phyloP scores from a whole-genome alignment of 1,139 yeast genomes.

The Saccharomyces hybrid region DNA sequence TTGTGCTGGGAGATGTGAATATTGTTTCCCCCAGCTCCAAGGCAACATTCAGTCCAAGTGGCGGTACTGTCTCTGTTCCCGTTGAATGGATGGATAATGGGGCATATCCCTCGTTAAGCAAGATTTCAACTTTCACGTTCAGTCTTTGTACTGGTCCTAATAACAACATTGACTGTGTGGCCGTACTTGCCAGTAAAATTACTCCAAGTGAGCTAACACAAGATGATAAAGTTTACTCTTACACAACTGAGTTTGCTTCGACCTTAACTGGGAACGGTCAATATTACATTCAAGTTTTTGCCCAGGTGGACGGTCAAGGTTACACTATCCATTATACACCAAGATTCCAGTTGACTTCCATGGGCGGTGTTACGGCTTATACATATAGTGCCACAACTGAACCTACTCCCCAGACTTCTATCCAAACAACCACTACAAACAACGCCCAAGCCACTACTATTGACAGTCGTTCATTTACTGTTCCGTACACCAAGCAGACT shows the following conservation, averaged over 20 bases:
- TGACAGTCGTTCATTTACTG: constrained; percentile 36
- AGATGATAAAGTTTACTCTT: constrained; percentile 24
- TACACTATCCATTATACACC: constrained; percentile 64
- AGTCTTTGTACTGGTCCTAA: constrained; percentile 65
- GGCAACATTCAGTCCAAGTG: constrained; percentile 42
- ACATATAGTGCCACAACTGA: constrained; percentile 3
- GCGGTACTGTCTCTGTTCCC: constrained; percentile 42
- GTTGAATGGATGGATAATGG: constrained; percentile 59
- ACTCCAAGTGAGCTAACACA: constrained; percentile 25
- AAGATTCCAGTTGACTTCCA: constrained; percentile 57
- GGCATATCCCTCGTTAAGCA: constrained; percentile 39
- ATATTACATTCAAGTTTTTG: constrained; percentile 62
- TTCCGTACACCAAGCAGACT: constrained; percentile 69
- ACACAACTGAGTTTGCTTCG: constrained; percentile 40
- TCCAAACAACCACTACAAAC: constrained; percentile 32
- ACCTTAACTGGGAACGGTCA: constrained; percentile 51
- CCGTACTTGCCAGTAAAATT: constrained; percentile 29
- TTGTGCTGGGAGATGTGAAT: constrained; percentile 42
- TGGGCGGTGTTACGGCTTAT: constrained; percentile 49
- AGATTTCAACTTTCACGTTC: constrained; percentile 44
- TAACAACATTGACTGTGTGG: constrained; percentile 39
- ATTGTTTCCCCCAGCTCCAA: constrained; percentile 47
- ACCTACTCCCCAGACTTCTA: constrained; percentile 36
- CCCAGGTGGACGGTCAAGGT: constrained; percentile 36
- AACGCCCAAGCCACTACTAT: constrained; percentile 21